A percentile compares a stretch with the other conserved stretches of the same genome.
These are phyloP conservation scores for Mucor mucedo DNA, from an alignment of 371 early-diverging fungal genomes.

Conservation along the genomic window DNA sequence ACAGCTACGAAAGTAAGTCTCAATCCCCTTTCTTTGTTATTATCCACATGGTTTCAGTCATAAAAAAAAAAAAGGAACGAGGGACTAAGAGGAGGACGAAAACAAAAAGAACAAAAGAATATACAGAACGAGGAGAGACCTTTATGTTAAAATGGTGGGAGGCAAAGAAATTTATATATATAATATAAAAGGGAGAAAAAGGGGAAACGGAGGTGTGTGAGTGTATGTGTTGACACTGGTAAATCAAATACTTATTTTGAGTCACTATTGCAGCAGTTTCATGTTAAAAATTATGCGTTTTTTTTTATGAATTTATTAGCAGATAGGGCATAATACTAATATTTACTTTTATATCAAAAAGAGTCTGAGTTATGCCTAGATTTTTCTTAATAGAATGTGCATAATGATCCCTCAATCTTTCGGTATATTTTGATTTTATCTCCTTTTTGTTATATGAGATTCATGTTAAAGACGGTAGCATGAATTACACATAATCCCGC, in stretches of 20 bases:
- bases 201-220: not conserved
- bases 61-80: not conserved
- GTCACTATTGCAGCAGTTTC: not conserved
- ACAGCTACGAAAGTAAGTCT: not conserved
- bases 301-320: too few relatives aligned
- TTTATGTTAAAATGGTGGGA: not conserved
- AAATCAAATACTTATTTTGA: not conserved
- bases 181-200: not conserved
- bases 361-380: not conserved
- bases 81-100: not conserved
- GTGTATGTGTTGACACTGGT: not conserved
- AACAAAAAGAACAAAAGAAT: conserved; percentile 2
- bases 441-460: not conserved
- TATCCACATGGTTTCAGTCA: not conserved
- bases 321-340: not conserved
- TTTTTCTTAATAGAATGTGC: not conserved
- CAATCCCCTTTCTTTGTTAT: not conserved
- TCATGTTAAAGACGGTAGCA: not conserved
- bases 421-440: conserved; percentile 4
- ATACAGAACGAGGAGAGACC: not conserved
- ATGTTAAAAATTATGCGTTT: not conserved
- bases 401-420: conserved; percentile 2
- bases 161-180: not conserved
- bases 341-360: not conserved
- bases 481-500: too few relatives aligned